Percentiles rank a stretch among this genome's conserved stretches.
phyloP scores from a whole-genome alignment of 2,329 filamentous ascomycete genomes.

The Xenosphaeropsis pyriputrescens region DNA sequence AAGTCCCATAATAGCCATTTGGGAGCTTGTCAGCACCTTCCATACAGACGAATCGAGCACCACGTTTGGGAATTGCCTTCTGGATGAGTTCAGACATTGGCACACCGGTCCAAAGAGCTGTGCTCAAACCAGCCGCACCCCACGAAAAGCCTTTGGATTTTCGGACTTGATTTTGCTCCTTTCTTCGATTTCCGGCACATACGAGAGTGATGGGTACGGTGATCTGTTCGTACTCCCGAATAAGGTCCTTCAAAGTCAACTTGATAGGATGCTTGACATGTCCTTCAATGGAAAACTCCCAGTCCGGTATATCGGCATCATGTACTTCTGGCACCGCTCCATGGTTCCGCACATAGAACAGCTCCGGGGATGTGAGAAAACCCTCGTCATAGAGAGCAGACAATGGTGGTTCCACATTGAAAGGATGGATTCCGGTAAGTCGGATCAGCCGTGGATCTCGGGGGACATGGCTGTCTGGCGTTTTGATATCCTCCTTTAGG shows the following conservation, averaged over 20 bases:
- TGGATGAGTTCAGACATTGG: slow-evolving; percentile 57
- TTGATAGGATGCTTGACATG: slow-evolving; percentile 65
- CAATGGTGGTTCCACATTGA: slow-evolving; percentile 79
- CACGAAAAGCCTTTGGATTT: slow-evolving; percentile 93
- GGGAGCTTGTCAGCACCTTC: slow-evolving; percentile 80
- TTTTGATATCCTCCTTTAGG: slow-evolving; percentile 63
- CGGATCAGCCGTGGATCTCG: slow-evolving; percentile 72
- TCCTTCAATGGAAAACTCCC: slow-evolving; percentile 75
- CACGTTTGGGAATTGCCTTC: slow-evolving; percentile 50
- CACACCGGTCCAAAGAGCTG: slow-evolving; percentile 76
- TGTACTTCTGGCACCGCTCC: slow-evolving; percentile 64
- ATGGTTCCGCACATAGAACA: slow-evolving; percentile 90
- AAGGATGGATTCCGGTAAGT: slow-evolving; percentile 78
- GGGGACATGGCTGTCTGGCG: slow-evolving; percentile 68
- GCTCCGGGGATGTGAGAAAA: slow-evolving; percentile 72
- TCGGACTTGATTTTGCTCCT: slow-evolving; percentile 82
- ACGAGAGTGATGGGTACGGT: slow-evolving; percentile 82
- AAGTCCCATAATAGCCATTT: slow-evolving; percentile 82
- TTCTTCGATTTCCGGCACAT: slow-evolving; percentile 81
- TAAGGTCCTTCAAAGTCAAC: slow-evolving; percentile 56
- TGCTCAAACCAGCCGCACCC: slow-evolving; percentile 78
- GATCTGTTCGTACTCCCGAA: slow-evolving; percentile 62
- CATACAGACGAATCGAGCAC: slow-evolving; percentile 76
- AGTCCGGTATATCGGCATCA: slow-evolving; percentile 58
- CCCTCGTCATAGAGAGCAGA: slow-evolving; percentile 64